Evolutionary conservation across 768 basidiomycete genomes (phyloP).

Genomic region (Inosperma sp.): DNA sequence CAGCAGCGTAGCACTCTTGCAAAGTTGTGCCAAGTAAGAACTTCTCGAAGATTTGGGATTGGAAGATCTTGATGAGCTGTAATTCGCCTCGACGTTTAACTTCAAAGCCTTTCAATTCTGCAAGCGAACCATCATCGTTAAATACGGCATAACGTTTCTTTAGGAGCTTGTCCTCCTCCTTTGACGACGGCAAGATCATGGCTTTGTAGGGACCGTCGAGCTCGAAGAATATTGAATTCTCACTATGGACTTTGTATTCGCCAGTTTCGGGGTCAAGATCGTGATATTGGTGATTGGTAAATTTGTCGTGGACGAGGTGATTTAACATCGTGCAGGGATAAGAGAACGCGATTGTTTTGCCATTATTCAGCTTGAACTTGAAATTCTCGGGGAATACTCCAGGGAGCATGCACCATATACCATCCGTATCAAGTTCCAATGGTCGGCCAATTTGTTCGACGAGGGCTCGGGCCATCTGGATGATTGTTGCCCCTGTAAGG

Average conservation of each 20-base stretch:
- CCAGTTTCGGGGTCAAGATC: constrained; percentile 82
- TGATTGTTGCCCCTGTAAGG: constrained; percentile 94
- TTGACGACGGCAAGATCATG: constrained; percentile 98
- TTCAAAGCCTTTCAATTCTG: constrained; percentile 98
- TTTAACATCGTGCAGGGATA: constrained; percentile 99
- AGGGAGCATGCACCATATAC: constrained; percentile 99
- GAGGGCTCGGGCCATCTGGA: constrained; percentile 96
- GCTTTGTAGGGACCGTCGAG: constrained; percentile 97
- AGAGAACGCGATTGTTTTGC: constrained; percentile 85
- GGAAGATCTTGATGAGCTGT: constrained; percentile 99
- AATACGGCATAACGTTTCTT: constrained; percentile 99
- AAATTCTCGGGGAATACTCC: constrained; percentile 98
- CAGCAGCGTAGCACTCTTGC: constrained; percentile 92
- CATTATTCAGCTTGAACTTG: constrained; percentile 84
- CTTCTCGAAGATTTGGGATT: constrained; percentile 96
- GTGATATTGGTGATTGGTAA: constrained; percentile 98
- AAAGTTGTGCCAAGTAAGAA: constrained; percentile 91
- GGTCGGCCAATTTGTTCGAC: constrained; percentile 98
- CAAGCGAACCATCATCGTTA: constrained; percentile 95
- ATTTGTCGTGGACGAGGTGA: constrained; percentile 90
- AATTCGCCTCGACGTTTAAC: constrained; percentile 97
- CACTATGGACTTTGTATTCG: constrained; percentile 80
- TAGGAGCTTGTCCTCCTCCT: constrained; percentile 96
- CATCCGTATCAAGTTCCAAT: constrained; percentile 96
- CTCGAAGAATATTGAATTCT: constrained; percentile 99